A percentile compares a stretch with the other conserved stretches of the same genome.
Evolutionary conservation across 1,284 basidiomycete genomes (phyloP).

Genomic region (Cutaneotrichosporon spelunceum): DNA sequence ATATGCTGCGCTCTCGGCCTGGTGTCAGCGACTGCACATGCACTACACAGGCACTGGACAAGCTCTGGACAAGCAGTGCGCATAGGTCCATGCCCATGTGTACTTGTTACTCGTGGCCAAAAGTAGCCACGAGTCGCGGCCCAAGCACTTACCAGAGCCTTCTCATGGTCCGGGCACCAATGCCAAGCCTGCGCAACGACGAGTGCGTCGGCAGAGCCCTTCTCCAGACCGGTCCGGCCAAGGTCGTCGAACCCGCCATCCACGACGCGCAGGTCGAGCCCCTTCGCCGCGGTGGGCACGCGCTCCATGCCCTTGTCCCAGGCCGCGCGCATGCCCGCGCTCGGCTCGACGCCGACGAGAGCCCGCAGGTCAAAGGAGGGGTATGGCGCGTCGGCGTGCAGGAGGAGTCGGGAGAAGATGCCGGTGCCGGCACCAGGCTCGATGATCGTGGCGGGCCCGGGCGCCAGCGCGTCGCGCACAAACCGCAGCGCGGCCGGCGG

Average conservation of each 20-base stretch:
- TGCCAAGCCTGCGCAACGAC: slow-evolving; percentile 51
- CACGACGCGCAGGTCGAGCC: slow-evolving; percentile 21
- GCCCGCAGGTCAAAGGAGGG: slow-evolving; percentile 38
- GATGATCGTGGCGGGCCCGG: slow-evolving; percentile 28
- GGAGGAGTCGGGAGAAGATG: slow-evolving; percentile 52
- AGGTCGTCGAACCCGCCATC: slow-evolving; percentile 52
- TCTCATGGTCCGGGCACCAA: slow-evolving; percentile 49
- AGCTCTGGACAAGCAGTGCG: too few relatives aligned
- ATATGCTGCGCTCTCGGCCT: slow-evolving; percentile 46
- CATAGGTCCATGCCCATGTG: too few relatives aligned
- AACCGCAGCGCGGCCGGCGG: slow-evolving; percentile 42
- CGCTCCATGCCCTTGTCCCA: slow-evolving; percentile 35
- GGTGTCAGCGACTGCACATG: too few relatives aligned
- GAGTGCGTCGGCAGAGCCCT: slow-evolving; percentile 44
- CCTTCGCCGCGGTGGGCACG: slow-evolving; percentile 6
- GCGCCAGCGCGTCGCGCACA: slow-evolving; percentile 28
- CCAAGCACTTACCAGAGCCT: slow-evolving; percentile 40
- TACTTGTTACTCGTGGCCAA: background rate
- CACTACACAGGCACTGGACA: too few relatives aligned
- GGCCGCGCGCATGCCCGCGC: slow-evolving; percentile 50
- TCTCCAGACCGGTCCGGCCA: slow-evolving; percentile 26
- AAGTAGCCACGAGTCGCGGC: background rate
- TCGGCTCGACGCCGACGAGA: slow-evolving; percentile 51
- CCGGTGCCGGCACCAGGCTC: slow-evolving; percentile 52
- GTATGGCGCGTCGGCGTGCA: slow-evolving; percentile 41